Base-by-base conservation (phyloP, 441 rosid species). In the Dalechampia spathulata region DNA sequence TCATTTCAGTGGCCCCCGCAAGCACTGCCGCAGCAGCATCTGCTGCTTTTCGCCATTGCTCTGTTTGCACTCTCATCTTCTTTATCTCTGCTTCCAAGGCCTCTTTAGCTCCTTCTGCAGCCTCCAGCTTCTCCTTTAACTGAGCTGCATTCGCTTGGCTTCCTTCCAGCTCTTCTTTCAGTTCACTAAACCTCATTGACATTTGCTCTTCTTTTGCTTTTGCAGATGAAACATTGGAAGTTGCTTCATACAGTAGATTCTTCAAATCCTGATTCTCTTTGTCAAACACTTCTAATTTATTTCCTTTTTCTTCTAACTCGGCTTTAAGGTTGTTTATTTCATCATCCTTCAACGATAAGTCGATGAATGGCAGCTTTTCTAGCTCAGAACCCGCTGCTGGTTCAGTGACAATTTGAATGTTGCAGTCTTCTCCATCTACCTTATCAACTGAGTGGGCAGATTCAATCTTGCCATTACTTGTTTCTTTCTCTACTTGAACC, bases 31-130 rank as follows among this genome's bases (percentile, higher is more conserved):
- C 95, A 49, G 96, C 98, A 0, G 96, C 98, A 71, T 91, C 96
- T 0, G 98, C 96, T 0, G 96, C 96, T 72, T 91, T 91, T 66
- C 80, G 76, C 98, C 98, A 91, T 60, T 91, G 96, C 73, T 84
- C 96, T 8, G 96, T 88, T 72, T 91, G 98, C 47, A 86, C 85
- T 62, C 81, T 76, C 56, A 91, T 78, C 77, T 68, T 86, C 80
- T 78, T 88, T 88, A 86, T 88, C 81, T 88, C 98, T 1, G 62
- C 68, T 71, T 91, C 96, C 62, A 88, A 44, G 34, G 68, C 80
- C 28, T 74, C 77, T 52, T 87, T 91, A 6, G 63, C 87, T 49
- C 74, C 85, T 72, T 73, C 88, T 21, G 61, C 63, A 39, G 73
- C 65, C 72, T 81, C 78, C 26, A 88, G 78, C 69, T 78, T 77